Evolutionary conservation across 257 asterid species (phyloP).

Genomic region (Coffea canephora): DNA sequence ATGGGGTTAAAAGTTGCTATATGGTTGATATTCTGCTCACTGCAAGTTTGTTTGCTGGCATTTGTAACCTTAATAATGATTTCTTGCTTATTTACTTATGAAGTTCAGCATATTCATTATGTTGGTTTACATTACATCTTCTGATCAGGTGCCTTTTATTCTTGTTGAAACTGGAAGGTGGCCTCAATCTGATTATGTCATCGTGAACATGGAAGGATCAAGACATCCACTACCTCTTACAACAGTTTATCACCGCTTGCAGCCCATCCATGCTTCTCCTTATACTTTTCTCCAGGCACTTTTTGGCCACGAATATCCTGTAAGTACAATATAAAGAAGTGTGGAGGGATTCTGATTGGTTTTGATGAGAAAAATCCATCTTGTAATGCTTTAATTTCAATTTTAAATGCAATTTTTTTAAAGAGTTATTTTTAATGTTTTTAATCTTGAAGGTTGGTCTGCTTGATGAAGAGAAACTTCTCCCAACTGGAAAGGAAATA

Average conservation of each 20-base stretch:
- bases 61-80: background rate
- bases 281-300: constrained; percentile 82
- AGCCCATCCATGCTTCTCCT: constrained; percentile 65
- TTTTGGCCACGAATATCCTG: constrained; percentile 80
- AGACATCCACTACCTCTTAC: constrained; percentile 75
- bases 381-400: background rate
- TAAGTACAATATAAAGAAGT: constrained; percentile 41
- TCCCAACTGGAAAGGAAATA: constrained; percentile 74
- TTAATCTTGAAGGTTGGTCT: constrained; percentile 63
- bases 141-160: constrained; percentile 76
- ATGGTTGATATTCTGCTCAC: background rate
- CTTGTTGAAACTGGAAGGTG: constrained; percentile 60
- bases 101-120: background rate
- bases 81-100: background rate
- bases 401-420: background rate
- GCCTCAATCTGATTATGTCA: constrained; percentile 59
- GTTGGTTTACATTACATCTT: background rate
- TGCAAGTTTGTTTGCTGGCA: background rate
- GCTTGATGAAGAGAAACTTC: constrained; percentile 84
- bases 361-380: background rate
- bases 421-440: background rate
- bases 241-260: constrained; percentile 67
- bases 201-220: constrained; percentile 88
- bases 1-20: background rate
- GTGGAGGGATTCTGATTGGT: constrained; percentile 11